Evolutionary conservation across 257 asterid genomes (phyloP), one percentile per base, ranked within the genome.

Genomic region (Nemophila menziesii): DNA sequence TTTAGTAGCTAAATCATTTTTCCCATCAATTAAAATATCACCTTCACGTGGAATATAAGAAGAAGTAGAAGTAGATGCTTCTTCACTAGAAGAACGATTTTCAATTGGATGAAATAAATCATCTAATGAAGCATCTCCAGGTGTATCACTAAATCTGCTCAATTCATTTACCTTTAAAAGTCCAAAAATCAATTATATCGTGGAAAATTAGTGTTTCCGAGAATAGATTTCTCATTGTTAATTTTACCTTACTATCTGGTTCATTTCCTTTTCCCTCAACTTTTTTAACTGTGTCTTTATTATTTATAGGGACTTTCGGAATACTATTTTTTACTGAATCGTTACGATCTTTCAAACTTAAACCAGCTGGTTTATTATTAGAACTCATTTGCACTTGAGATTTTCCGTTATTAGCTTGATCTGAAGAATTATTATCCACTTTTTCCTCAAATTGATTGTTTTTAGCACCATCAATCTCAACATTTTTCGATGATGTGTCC

Each of bases 71-170:
- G 90, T 84, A 61, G 75, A 85, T 63, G 83, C 79, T 24, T 60
- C 75, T 26, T 59, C 70, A 52, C 61, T 77, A 68, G 65, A 80
- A 51, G 57, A 58, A 61, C 62, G 68, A 14, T 57, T 69, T 53
- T 78, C 92, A 49, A 74, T 54, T 19, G 93, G 96, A 65, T 77
- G 94, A 68, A 90, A 85, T 58, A 90, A 72, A 62, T 90, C 99
- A 48, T 85, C 99, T 76, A 79, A 68, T 46, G 86, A 77, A 50
- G 96, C 89, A 66, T 90, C 99, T 53, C 78, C 94, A 16, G 99
- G 96, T 54, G 93, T 69, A 56, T 90, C 96, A 73, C 96, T 85
- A 67, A 85, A 90, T 64, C 72, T 81, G 52, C 81, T 85, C 45
- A 90, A 82, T 64, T 82, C 99, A 44, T 75, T 74, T 50, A 65